Conservation (phyloP, 805 yeast genomes). For the Candida endomychidarum region DNA sequence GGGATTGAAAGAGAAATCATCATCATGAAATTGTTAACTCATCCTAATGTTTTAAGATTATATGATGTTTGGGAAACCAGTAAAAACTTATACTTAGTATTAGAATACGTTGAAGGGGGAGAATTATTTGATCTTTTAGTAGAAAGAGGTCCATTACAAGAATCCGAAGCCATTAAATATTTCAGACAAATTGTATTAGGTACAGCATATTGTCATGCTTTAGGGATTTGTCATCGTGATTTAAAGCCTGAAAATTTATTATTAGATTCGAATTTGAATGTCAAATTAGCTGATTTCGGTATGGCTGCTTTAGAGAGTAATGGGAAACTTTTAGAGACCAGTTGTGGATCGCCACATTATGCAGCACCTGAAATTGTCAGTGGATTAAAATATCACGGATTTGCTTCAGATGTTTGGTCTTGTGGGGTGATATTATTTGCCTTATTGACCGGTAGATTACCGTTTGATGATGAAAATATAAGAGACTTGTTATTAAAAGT, state of each 20-base stretch:
- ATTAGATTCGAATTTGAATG: conserved; percentile 63
- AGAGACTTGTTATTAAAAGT: conserved; percentile 69
- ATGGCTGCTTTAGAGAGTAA: conserved; percentile 84
- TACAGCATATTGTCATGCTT: conserved; percentile 76
- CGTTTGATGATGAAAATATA: conserved; percentile 81
- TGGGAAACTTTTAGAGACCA: conserved; percentile 69
- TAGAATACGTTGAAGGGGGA: conserved; percentile 88
- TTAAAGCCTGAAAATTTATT: conserved; percentile 78
- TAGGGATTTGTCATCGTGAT: conserved; percentile 80
- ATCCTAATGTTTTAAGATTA: conserved; percentile 87
- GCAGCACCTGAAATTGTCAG: conserved; percentile 86
- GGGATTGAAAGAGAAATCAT: conserved; percentile 97
- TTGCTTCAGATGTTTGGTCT: conserved; percentile 86
- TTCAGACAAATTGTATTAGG: conserved; percentile 78
- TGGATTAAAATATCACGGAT: conserved; percentile 77
- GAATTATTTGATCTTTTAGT: conserved; percentile 77
- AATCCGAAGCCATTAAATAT: conserved; percentile 71
- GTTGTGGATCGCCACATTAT: conserved; percentile 87
- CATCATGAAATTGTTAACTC: conserved; percentile 92
- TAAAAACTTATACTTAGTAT: conserved; percentile 75
- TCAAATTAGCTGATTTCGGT: conserved; percentile 83
- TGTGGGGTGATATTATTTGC: conserved; percentile 85
- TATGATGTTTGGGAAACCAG: conserved; percentile 99
- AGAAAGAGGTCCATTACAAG: conserved; percentile 67
- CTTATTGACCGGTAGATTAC: conserved; percentile 73